Base-by-base conservation (phyloP, 768 basidiomycete species). In the Sporobolomyces roseus region DNA sequence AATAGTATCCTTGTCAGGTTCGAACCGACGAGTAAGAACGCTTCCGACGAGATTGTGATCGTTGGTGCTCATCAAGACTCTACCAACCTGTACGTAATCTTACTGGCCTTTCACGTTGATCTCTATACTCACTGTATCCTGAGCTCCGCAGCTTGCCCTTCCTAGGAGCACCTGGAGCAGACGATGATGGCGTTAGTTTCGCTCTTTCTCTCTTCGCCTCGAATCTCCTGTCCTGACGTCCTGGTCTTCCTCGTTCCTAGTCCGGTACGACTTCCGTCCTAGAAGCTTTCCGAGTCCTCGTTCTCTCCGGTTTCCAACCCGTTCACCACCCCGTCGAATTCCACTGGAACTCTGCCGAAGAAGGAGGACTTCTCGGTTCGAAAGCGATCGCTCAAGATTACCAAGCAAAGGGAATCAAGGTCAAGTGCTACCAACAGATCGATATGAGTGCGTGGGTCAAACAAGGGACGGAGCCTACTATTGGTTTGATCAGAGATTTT, bases 291-390 rank as follows among this genome's bases (percentile, higher is more conserved):
- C 62, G 72, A 21, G 75, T 76, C 5, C 77, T 82, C 27, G 75
- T 77, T 53, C 62, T 70, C 17, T 63, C 74, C 19, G 75, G 76
- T 43, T 81, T 74, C 71, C 75, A 72, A 10, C 81, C 81, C 23
- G 63, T 72, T 13, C 66, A 63, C 30, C 74, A 75, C n/a, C 79
- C 79, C 0, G 78, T 82, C 55, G 80, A 81, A 65, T 80, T 81
- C 70, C 79, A 80, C 74, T 81, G 77, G 58, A 80, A 77, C 74
- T 76, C 74, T 6, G 81, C 81, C n/a, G 81, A 81, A 69, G 81
- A 81, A 69, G 81, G 81, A 14, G 80, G 80, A 27, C 73, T 81
- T 13, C 78, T 80, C 41, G 67, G 73, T 6, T 69, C 72, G 14
- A 65, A 73, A 65, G 75, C 62, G 0, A 60, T 73, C 30, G 68